Conservation (phyloP, 2,329 filamentous ascomycete species). For the Aspergillus chevalieri region DNA sequence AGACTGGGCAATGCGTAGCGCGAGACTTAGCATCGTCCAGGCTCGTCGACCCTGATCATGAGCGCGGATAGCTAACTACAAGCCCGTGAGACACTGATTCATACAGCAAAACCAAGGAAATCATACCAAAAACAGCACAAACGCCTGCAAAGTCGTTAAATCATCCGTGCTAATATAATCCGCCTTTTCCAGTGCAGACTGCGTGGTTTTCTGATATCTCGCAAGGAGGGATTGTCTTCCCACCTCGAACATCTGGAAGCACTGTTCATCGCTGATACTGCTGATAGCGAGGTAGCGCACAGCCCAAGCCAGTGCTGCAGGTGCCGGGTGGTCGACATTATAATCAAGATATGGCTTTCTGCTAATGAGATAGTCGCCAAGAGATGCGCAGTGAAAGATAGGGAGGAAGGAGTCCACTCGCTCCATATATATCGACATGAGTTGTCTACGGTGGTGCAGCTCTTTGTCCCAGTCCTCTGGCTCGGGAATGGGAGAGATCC, state of each 20-base stretch:
- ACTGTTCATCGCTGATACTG: slow-evolving; percentile 18
- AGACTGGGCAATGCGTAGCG: slow-evolving; percentile 26
- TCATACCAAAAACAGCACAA: slow-evolving; percentile 20
- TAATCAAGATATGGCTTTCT: slow-evolving; percentile 26
- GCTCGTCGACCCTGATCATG: slow-evolving; percentile 27
- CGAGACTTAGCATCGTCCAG: slow-evolving; percentile 30
- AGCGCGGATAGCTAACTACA: slow-evolving; percentile 16
- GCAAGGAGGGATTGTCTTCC: slow-evolving; percentile 15
- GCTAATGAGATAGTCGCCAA: slow-evolving; percentile 19
- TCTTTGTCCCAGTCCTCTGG: too few species aligned
- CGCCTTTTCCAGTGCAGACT: slow-evolving; percentile 17
- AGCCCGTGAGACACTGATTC: too few species aligned
- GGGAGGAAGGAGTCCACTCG: slow-evolving; percentile 28
- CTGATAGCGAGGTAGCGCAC: slow-evolving; percentile 23
- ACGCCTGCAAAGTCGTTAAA: slow-evolving; percentile 27
- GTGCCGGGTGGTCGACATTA: slow-evolving; percentile 19
- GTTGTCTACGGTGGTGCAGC: slow-evolving; percentile 13
- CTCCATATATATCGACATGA: slow-evolving; percentile 13
- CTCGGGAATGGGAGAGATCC: too few species aligned
- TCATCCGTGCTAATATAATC: slow-evolving; percentile 28
- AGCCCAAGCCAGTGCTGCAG: slow-evolving; percentile 18
- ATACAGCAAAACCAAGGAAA: too few species aligned
- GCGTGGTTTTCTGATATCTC: slow-evolving; percentile 18
- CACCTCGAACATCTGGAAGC: slow-evolving; percentile 14
- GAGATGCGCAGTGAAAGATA: slow-evolving; percentile 23